Evolutionary conservation across 106 monocot species (phyloP).

Genomic region (Vanilla planifolia): DNA sequence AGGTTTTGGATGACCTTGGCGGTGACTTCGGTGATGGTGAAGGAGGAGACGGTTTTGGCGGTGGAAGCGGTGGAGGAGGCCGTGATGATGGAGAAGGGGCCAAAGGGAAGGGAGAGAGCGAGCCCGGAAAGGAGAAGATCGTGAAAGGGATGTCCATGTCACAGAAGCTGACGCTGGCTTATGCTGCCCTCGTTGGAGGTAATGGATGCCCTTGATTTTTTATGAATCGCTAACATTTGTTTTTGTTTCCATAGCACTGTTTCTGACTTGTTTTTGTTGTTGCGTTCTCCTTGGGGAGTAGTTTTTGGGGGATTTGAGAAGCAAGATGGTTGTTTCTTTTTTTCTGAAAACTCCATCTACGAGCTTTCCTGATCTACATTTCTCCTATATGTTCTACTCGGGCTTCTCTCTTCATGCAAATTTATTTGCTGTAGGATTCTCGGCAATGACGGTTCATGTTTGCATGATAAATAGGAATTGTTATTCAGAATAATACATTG

Average conservation of each 20-base stretch:
- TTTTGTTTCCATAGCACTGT: not conserved
- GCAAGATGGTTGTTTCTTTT: not conserved
- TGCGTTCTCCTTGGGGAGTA: not conserved
- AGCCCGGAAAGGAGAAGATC: conserved; percentile 8
- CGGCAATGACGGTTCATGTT: too few relatives aligned
- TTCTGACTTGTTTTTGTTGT: not conserved
- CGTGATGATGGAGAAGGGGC: not conserved
- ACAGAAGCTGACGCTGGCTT: conserved; percentile 68
- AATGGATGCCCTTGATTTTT: not conserved
- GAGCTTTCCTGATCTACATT: not conserved
- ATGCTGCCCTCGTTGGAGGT: conserved; percentile 69
- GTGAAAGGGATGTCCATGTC: conserved; percentile 60
- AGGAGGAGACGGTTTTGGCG: conserved; percentile 10
- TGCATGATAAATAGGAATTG: too few relatives aligned
- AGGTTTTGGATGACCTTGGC: not conserved
- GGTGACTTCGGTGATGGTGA: conserved; percentile 9
- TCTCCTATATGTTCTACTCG: not conserved
- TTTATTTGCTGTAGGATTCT: too few relatives aligned
- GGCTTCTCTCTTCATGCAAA: too few relatives aligned
- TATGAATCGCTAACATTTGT: not conserved
- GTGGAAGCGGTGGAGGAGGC: conserved; percentile 6
- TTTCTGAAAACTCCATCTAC: not conserved
- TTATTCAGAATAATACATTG: too few relatives aligned
- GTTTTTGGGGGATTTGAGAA: not conserved
- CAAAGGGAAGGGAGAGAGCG: conserved; percentile 6